Conservation (phyloP, 2,329 filamentous ascomycete genomes). For the Fusarium torulosum region DNA sequence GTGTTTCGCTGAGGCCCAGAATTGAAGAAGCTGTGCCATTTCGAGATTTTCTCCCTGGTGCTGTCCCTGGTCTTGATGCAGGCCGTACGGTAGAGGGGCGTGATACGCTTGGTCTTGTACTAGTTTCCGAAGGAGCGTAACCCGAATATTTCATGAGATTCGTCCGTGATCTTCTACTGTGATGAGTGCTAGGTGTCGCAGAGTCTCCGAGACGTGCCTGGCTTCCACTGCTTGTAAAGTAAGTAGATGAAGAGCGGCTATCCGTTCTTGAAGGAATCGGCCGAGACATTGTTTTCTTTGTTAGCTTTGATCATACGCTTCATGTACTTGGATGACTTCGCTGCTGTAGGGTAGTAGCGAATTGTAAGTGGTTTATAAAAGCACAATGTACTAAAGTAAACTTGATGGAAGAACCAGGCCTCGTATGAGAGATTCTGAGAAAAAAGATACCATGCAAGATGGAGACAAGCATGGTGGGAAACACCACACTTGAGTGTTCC, state of each 20-base stretch:
- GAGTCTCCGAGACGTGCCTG: background rate
- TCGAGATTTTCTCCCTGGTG: constrained; percentile 61
- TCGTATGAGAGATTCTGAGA: too few relatives aligned
- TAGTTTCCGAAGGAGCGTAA: constrained; percentile 34
- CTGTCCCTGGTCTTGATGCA: constrained; percentile 53
- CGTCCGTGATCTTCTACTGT: constrained; percentile 5
- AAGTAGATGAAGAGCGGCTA: constrained; percentile 39
- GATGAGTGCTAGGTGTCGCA: constrained; percentile 6
- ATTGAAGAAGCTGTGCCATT: constrained; percentile 54
- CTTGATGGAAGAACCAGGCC: background rate
- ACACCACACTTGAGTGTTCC: too few relatives aligned
- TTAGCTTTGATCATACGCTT: background rate
- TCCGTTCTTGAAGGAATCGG: constrained; percentile 17
- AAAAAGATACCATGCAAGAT: too few relatives aligned
- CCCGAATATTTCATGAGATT: constrained; percentile 12
- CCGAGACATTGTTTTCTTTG: constrained; percentile 9
- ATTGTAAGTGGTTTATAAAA: too few relatives aligned
- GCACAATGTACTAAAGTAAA: too few relatives aligned
- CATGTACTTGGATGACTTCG: background rate
- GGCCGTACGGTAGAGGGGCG: constrained; percentile 39
- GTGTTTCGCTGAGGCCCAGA: constrained; percentile 63
- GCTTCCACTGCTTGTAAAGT: constrained; percentile 39
- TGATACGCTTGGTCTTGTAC: constrained; percentile 36
- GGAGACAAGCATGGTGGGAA: too few relatives aligned
- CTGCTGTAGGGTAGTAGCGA: background rate